phyloP scores from a whole-genome alignment of 129 eudicot genomes.

The Chrysanthemum seticuspe region DNA sequence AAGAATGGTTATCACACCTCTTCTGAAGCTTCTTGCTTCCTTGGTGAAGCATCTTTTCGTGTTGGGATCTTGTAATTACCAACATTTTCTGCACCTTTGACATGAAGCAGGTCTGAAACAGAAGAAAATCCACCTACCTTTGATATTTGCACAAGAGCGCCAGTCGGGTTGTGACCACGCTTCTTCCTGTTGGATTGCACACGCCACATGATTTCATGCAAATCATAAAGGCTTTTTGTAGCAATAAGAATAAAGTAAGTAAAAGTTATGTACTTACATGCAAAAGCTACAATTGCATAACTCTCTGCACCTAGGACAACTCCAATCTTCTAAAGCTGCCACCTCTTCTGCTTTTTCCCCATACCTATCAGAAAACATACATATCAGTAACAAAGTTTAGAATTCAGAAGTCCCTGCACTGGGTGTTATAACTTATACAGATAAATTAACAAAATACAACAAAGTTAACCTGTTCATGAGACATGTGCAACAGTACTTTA shows the following conservation, averaged over 20 bases:
- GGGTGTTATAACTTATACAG: neutral
- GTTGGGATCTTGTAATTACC: conserved; percentile 23
- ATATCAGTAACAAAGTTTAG: neutral
- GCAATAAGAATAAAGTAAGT: neutral
- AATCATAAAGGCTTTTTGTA: neutral
- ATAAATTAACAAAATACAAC: neutral
- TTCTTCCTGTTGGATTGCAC: conserved; percentile 50
- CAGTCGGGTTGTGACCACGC: conserved; percentile 73
- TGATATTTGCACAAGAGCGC: conserved; percentile 50
- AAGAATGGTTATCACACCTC: conserved; percentile 37
- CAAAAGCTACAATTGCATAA: conserved; percentile 81
- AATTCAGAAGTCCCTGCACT: neutral
- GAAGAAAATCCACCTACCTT: conserved; percentile 78
- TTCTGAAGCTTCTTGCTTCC: conserved; percentile 19
- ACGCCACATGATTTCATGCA: neutral
- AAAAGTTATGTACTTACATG: conserved; percentile 42
- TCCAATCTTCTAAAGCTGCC: conserved; percentile 50
- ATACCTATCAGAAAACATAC: conserved; percentile 36
- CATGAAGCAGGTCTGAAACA: conserved; percentile 64
- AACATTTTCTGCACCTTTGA: conserved; percentile 36
- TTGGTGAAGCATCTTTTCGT: conserved; percentile 32
- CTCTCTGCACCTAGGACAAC: conserved; percentile 78
- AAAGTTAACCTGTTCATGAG: conserved; percentile 60
- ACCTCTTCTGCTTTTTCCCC: conserved; percentile 83
- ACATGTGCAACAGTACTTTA: conserved; percentile 63